phyloP scores from a whole-genome alignment of 1,284 basidiomycete species.

The Rhodotorula sp. region DNA sequence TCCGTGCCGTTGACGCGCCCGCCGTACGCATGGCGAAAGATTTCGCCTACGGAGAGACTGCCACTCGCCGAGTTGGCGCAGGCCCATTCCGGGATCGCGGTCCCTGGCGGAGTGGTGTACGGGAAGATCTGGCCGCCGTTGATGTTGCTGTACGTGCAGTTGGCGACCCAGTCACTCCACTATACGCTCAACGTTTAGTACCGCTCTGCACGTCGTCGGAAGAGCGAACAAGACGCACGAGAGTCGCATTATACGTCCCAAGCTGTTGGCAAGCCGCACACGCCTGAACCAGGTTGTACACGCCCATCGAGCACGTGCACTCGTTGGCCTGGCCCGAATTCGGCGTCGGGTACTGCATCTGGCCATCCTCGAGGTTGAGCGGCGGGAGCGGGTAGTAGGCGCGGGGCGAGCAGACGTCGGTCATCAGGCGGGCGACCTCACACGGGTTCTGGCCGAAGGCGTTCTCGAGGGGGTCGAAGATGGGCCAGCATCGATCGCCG shows the following conservation, averaged over 20 bases:
- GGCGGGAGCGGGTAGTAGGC: slow-evolving; percentile 63
- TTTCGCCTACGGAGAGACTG: slow-evolving; percentile 11
- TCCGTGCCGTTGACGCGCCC: not conserved
- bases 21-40: slow-evolving; percentile 9
- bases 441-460: slow-evolving; percentile 46
- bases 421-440: slow-evolving; percentile 56
- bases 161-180: slow-evolving; percentile 31
- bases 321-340: slow-evolving; percentile 44
- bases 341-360: slow-evolving; percentile 68
- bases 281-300: slow-evolving; percentile 35
- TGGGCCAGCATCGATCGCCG: slow-evolving; percentile 57
- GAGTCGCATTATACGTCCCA: not conserved
- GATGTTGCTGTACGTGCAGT: slow-evolving; percentile 28
- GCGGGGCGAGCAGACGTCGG: slow-evolving; percentile 56
- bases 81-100: slow-evolving; percentile 25
- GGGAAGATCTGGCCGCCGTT: slow-evolving; percentile 23
- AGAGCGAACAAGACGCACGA: slow-evolving; percentile 2
- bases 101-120: slow-evolving; percentile 3
- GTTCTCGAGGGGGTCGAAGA: slow-evolving; percentile 65
- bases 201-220: not conserved
- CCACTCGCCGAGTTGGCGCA: slow-evolving; percentile 15
- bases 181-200: not conserved
- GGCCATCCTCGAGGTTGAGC: slow-evolving; percentile 66
- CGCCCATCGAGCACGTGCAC: slow-evolving; percentile 23
- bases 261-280: slow-evolving; percentile 33